A percentile compares a stretch with the other conserved stretches of the same genome.
These are phyloP conservation scores for Rosa lucieae DNA, from an alignment of 306 rosid genomes.

Conservation along the genomic window DNA sequence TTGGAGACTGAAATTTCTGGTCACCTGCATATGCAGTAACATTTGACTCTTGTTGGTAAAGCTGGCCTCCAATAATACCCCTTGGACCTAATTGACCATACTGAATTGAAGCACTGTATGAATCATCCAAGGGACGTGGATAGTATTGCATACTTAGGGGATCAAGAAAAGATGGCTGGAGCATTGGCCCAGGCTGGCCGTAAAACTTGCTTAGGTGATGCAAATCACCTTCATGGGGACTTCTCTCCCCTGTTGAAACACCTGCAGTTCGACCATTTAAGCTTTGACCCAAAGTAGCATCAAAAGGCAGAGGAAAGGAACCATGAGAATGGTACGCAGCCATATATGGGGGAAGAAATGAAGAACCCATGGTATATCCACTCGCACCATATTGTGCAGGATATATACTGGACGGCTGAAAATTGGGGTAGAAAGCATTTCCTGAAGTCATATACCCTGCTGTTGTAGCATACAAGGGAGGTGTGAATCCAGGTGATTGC, in stretches of 20 bases:
- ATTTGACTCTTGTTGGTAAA: constrained; percentile 31
- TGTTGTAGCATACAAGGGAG: constrained; percentile 52
- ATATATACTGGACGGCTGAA: constrained; percentile 38
- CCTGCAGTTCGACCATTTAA: constrained; percentile 41
- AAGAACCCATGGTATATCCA: constrained; percentile 48
- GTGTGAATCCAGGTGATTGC: constrained; percentile 41
- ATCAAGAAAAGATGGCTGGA: constrained; percentile 51
- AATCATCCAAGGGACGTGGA: constrained; percentile 37
- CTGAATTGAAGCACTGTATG: constrained; percentile 40
- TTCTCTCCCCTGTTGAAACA: constrained; percentile 39
- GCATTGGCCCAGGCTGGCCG: constrained; percentile 48
- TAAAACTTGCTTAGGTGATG: constrained; percentile 44
- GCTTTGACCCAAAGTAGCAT: constrained; percentile 39
- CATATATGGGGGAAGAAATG: constrained; percentile 40
- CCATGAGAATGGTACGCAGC: constrained; percentile 52
- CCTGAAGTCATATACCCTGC: constrained; percentile 49
- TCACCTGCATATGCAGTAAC: constrained; percentile 27
- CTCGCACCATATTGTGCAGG: constrained; percentile 45
- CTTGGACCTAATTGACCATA: constrained; percentile 39
- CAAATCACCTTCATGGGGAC: constrained; percentile 37
- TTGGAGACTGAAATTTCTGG: constrained; percentile 34
- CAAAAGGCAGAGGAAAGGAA: constrained; percentile 43
- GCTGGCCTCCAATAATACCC: constrained; percentile 30
- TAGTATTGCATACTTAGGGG: constrained; percentile 43
- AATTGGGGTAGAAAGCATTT: constrained; percentile 45